Percentiles rank a stretch among this genome's conserved stretches.
phyloP scores from a whole-genome alignment of 2,329 filamentous ascomycete species.

The Colletotrichum sojae region DNA sequence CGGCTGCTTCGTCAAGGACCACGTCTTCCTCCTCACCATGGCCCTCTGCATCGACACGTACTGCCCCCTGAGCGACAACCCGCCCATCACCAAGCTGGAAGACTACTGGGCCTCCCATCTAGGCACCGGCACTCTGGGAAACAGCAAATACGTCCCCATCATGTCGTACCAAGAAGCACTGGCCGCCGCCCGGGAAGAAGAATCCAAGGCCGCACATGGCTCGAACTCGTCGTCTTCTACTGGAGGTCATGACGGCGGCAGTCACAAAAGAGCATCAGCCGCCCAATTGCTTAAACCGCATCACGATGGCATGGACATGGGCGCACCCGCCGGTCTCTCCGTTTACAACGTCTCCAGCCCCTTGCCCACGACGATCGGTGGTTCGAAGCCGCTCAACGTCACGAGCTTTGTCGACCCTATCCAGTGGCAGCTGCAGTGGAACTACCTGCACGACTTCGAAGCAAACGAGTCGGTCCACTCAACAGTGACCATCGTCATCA shows the following conservation, averaged over 20 bases:
- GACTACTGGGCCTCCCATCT: slow-evolving; percentile 29
- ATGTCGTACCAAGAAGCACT: slow-evolving; percentile 26
- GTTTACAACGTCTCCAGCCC: slow-evolving; percentile 49
- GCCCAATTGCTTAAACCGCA: slow-evolving; percentile 27
- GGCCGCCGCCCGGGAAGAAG: slow-evolving; percentile 42
- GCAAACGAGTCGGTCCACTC: slow-evolving; percentile 54
- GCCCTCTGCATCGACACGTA: slow-evolving; percentile 48
- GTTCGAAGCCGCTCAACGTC: slow-evolving; percentile 38
- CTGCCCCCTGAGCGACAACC: slow-evolving; percentile 29
- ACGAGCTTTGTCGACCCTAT: slow-evolving; percentile 8
- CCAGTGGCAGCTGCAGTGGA: slow-evolving; percentile 56
- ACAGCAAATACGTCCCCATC: slow-evolving; percentile 33
- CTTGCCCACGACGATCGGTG: slow-evolving; percentile 44
- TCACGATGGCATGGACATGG: slow-evolving; percentile 33
- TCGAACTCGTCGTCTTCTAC: slow-evolving; percentile 14
- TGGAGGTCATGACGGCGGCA: background rate
- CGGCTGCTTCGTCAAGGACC: slow-evolving; percentile 46
- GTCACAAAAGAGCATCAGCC: background rate
- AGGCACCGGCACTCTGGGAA: slow-evolving; percentile 28
- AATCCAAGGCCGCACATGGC: slow-evolving; percentile 32
- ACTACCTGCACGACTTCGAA: slow-evolving; percentile 66
- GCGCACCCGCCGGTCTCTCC: slow-evolving; percentile 9
- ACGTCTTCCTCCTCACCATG: slow-evolving; percentile 46
- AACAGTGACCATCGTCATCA: slow-evolving; percentile 43
- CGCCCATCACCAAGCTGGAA: slow-evolving; percentile 5